phyloP scores from a whole-genome alignment of 768 basidiomycete species.

The Mrakia hoshinonis region DNA sequence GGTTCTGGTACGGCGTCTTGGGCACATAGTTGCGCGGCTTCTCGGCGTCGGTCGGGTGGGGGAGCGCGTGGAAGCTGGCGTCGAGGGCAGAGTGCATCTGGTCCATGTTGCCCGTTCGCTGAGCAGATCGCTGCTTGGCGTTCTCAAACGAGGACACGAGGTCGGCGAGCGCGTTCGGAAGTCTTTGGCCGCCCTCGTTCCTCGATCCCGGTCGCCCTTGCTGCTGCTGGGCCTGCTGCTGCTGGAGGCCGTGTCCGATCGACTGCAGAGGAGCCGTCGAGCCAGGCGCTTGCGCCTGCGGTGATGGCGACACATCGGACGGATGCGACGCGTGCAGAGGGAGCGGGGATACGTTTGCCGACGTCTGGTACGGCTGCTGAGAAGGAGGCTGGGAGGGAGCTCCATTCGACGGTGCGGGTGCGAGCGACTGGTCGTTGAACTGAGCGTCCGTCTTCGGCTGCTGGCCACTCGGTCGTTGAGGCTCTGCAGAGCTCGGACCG shows the following conservation, averaged over 20 bases:
- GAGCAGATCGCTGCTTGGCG: conserved; percentile 95
- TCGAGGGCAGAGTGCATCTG: conserved; percentile 90
- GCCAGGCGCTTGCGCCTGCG: neutral
- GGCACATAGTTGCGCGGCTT: conserved; percentile 97
- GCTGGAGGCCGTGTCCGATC: neutral
- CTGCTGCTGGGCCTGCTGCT: conserved; percentile 29
- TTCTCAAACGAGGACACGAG: conserved; percentile 89
- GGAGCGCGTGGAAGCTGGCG: conserved; percentile 76
- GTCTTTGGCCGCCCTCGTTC: conserved; percentile 42
- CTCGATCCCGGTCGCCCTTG: conserved; percentile 30
- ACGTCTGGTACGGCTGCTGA: conserved; percentile 3
- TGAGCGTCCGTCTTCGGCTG: neutral
- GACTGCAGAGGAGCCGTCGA: neutral
- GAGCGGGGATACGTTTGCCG: conserved; percentile 16
- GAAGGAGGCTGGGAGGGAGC: conserved; percentile 11
- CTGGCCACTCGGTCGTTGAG: conserved; percentile 25
- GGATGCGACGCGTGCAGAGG: conserved; percentile 5
- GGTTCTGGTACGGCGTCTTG: conserved; percentile 80
- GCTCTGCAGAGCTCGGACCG: conserved; percentile 23
- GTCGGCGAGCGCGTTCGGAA: conserved; percentile 76
- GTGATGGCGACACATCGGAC: neutral
- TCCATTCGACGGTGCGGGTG: conserved; percentile 3
- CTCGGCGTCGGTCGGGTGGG: conserved; percentile 89
- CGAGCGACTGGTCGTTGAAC: neutral
- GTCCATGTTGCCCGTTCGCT: conserved; percentile 76